Conservation (phyloP, 345 rosid genomes). For the Raphanus sativus region DNA sequence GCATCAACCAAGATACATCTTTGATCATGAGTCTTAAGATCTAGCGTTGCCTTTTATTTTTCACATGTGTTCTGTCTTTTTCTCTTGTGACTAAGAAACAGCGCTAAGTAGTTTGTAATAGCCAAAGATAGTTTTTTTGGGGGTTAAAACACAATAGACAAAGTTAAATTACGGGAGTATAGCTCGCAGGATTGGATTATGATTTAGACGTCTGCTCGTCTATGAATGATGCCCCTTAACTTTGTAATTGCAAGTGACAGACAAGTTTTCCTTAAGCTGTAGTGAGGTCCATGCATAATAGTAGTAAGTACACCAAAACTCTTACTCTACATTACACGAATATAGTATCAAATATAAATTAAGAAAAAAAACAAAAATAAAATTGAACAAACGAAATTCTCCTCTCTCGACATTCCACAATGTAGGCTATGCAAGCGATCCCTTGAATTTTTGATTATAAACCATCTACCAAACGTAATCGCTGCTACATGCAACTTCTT, state of each 20-base stretch:
- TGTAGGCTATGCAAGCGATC: slow-evolving; percentile 4
- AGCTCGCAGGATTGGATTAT: background rate
- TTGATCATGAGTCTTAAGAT: background rate
- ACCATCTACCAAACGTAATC: background rate
- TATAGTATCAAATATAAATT: slow-evolving; percentile 12
- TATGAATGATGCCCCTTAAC: background rate
- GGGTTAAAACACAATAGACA: slow-evolving; percentile 37
- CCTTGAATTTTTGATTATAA: background rate
- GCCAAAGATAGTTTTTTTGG: background rate
- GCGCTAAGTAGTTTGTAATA: slow-evolving; percentile 2
- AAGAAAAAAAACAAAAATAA: slow-evolving; percentile 4
- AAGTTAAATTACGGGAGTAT: slow-evolving; percentile 80
- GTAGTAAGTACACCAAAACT: slow-evolving; percentile 9
- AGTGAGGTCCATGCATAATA: slow-evolving; percentile 29
- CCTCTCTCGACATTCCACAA: background rate
- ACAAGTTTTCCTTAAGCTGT: slow-evolving; percentile 2
- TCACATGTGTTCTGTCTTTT: background rate
- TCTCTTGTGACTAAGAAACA: background rate
- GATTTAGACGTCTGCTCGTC: background rate
- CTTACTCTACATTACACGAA: slow-evolving; percentile 30
- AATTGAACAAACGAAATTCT: slow-evolving; percentile 1
- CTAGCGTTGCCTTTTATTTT: background rate
- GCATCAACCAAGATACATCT: background rate
- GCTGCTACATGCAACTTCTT: slow-evolving; percentile 4
- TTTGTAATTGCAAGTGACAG: slow-evolving; percentile 22